Base-by-base conservation (phyloP, 1,284 basidiomycete species). In the Cryptococcus maquisensis region DNA sequence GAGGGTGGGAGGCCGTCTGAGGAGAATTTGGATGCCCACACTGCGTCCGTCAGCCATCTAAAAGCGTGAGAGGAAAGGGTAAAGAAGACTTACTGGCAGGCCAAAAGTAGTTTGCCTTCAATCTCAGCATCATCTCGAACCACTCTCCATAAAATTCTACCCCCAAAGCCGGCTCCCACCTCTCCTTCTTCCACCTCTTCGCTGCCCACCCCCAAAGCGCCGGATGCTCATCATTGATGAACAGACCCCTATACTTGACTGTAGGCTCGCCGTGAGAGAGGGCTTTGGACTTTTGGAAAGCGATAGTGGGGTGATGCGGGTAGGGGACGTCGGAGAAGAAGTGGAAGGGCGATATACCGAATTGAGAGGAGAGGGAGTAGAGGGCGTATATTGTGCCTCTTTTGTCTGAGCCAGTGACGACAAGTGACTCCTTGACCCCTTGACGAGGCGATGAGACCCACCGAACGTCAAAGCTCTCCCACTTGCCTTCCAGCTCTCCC, bases 41-140 rank as follows among this genome's bases (percentile, higher is more conserved):
- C 66, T 59, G 55, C 51, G 52, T 42, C 12, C 8, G 24, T 48
- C 37, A 49, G 47, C 21, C n/a, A 1, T 28, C 2, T n/a, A n/a
- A n/a, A n/a, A 46, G 23, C 44, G n/a, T 46, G 23, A 4, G n/a
- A 44, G 4, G 12, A 32, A 35, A 39, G 41, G 1, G 41, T 45
- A 18, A 49, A 23, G 40, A 3, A 10, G 39, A 59, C 58, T 50
- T 50, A 64, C 63, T 67, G 9, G 70, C 70, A 13, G 68, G 70
- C 85, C 85, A 87, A 20, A 86, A 71, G 66, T 84, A 84, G 72
- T 88, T 88, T 12, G 79, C 84, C 63, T 84, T 86, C 57, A 88
- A 67, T 10, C 86, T 79, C 42, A 88, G 75, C 38, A 88, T 75
- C 42, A 87, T 72, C 68, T 88, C 86, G 46, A 75, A 77, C 45